Conservation (phyloP, 306 rosid genomes). For the Prunus salicina region DNA sequence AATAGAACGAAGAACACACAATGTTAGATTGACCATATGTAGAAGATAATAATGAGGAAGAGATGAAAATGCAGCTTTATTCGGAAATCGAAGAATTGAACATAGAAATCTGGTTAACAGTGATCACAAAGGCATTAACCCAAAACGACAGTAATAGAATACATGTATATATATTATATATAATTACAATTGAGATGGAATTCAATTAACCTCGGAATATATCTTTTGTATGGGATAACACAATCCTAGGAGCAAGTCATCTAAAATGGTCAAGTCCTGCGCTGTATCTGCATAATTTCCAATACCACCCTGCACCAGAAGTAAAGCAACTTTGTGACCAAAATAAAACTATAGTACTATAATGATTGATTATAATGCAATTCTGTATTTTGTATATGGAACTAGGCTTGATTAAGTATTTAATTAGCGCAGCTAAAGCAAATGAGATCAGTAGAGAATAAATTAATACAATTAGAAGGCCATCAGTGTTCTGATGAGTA, state of each 20-base stretch:
- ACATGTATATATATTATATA: too few relatives aligned
- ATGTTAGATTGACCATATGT: too few relatives aligned
- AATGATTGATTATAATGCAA: too few relatives aligned
- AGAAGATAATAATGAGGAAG: too few relatives aligned
- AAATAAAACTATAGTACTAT: not conserved
- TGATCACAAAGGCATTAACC: too few relatives aligned
- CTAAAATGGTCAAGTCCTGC: constrained; percentile 43
- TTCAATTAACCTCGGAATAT: constrained; percentile 51
- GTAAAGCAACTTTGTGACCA: not conserved
- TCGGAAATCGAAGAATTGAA: too few relatives aligned
- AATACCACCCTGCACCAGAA: constrained; percentile 43
- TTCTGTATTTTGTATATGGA: too few relatives aligned
- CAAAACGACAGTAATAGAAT: too few relatives aligned
- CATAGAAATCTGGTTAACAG: not conserved
- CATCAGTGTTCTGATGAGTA: constrained; percentile 35
- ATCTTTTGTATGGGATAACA: constrained; percentile 64
- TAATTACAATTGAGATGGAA: too few relatives aligned
- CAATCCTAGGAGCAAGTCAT: constrained; percentile 46
- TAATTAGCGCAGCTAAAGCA: not conserved
- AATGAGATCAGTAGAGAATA: not conserved
- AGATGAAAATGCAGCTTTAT: too few relatives aligned
- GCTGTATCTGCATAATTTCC: constrained; percentile 25
- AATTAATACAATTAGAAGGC: constrained; percentile 30
- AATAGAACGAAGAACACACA: not conserved
- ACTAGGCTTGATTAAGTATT: too few relatives aligned